Evolutionary conservation across 768 basidiomycete species (phyloP), one percentile per base, ranked within the genome.

Genomic region (Macrolepiota albuminosa): DNA sequence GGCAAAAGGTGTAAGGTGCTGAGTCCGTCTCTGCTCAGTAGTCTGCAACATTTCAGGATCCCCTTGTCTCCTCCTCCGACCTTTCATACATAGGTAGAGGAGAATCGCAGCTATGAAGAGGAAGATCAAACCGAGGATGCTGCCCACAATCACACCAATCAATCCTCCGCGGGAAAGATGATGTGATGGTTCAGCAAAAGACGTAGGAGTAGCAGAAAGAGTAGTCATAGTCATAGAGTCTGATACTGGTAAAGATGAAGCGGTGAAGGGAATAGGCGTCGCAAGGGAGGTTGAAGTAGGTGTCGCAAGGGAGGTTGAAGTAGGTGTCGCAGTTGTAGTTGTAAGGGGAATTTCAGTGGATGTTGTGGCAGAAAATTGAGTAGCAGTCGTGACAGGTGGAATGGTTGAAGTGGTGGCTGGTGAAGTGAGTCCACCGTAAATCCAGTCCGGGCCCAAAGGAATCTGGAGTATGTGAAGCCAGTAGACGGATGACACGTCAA

Each of bases 391-490:
- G 48, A 39, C 49, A 55, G 59, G 21, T 10, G 24, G 33, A 45
- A 51, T 39, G 70, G 66, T 62, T 43, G 71, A 61, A 33, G 75
- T 74, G 13, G 81, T 72, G 8, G 82, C 73, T n/a, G 89, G 88
- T 36, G 85, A 73, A 39, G 87, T 83, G n/a, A 83, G 75, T 39
- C 91, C 91, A 64, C 91, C 91, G 65, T 82, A 93, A 13, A 82
- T 84, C 81, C 85, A 93, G 42, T 83, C 77, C 36, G 84, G 73
- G 48, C 84, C 87, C 34, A 93, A 75, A 34, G 91, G 91, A 65
- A 93, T 91, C 90, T 92, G 46, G n/a, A 34, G 24, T 21, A 26
- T 49, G 3, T 40, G 39, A 14, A 50, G 39, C 43, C 14, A 1
- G 7, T 11, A 13, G 21, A 29, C n/a, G 33, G 3, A 18, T 31